phyloP scores from a whole-genome alignment of 257 asterid genomes.

The Linaria vulgaris region DNA sequence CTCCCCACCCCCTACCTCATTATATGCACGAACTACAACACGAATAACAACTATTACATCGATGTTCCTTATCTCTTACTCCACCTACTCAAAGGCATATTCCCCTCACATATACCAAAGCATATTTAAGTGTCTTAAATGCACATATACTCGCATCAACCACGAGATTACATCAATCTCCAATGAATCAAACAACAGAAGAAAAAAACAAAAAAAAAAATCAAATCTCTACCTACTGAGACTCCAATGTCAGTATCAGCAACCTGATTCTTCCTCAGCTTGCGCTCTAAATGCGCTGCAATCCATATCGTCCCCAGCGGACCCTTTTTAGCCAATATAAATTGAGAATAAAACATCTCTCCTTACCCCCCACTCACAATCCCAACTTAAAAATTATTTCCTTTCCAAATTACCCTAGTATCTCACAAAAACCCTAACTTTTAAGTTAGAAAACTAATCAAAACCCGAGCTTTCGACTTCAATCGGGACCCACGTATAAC shows the following conservation, averaged over 20 bases:
- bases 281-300: constrained; percentile 96
- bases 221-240: constrained; percentile 73
- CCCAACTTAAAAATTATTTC: constrained; percentile 14
- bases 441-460: constrained; percentile 15
- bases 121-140: not conserved
- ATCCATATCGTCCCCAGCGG: constrained; percentile 98
- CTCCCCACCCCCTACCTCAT: too few relatives aligned
- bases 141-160: not conserved
- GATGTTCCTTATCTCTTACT: constrained; percentile 5
- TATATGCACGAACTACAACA: constrained; percentile 2
- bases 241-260: constrained; percentile 98
- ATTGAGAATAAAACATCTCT: constrained; percentile 92
- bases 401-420: constrained; percentile 27
- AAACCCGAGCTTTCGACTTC: constrained; percentile 28
- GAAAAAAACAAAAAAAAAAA: constrained; percentile 5
- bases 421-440: constrained; percentile 17
- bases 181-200: constrained; percentile 8
- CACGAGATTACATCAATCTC: constrained; percentile 7
- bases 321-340: constrained; percentile 96
- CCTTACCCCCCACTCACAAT: constrained; percentile 12
- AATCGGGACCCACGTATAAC: constrained; percentile 40
- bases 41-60: not conserved
- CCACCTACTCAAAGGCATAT: not conserved
- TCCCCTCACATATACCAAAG: not conserved
- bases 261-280: constrained; percentile 96